Base-by-base conservation (phyloP, 805 yeast genomes). In the Wickerhamomyces pijperi region DNA sequence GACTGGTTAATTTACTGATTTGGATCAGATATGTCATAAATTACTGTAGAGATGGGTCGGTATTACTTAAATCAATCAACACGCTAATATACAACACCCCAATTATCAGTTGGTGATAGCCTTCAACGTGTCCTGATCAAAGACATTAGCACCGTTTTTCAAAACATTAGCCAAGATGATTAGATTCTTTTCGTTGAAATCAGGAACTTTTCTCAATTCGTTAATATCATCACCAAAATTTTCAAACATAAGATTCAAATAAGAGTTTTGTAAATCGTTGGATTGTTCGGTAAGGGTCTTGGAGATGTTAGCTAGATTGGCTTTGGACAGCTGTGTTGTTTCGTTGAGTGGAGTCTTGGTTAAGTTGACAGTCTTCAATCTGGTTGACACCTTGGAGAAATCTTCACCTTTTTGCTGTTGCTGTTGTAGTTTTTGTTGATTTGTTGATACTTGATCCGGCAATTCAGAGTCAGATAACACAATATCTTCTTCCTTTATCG, bases 181-280 rank as follows among this genome's bases (percentile, higher is more conserved):
- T 41, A 80, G 62, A 20, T 83, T 76, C 47, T 70, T 72, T 23
- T 64, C 68, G 11, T 67, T 68, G 49, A 81, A 81, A 53, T 80
- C 86, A 9, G 78, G 79, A 28, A 77, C 74, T 39, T 66, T 64
- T 53, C 87, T 72, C 35, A 52, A 36, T 17, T 38, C 32, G 38
- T 47, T 43, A 19, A 53, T 42, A 34, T 51, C 53, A 35, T 75
- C 76, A 36, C 78, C 75, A 48, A 77, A 81, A 31, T 65, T 68
- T 15, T 61, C 58, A 36, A 82, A 72, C 72, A 80, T 70, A 43
- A 75, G 49, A 28, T 61, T 64, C 50, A 81, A 55, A 48, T 67
- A 81, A 39, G 69, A 66, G 45, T 65, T 67, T 42, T 75, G 70
- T 36, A 76, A 54, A 36, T 63, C 62, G 28, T 59, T 55, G 23